These are phyloP conservation scores for Globisporangium irregulare DNA, from an alignment of 352 stramenopile genomes.

Conservation along the genomic window DNA sequence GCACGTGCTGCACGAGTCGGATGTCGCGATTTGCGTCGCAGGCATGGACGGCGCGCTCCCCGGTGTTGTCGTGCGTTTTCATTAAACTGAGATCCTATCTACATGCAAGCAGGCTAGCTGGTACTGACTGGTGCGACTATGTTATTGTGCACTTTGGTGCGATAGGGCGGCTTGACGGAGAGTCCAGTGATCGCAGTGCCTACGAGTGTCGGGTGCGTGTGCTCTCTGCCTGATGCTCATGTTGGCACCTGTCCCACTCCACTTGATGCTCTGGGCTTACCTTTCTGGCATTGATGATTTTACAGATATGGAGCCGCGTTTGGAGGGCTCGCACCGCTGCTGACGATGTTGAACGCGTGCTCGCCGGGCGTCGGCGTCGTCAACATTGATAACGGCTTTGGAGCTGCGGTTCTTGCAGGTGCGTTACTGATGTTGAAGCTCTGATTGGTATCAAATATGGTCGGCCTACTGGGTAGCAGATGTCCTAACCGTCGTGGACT, in stretches of 20 bases:
- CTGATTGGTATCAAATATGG: not conserved
- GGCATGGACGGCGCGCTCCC: constrained; percentile 98
- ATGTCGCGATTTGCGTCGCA: constrained; percentile 95
- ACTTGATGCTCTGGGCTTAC: not conserved
- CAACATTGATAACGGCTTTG: constrained; percentile 99
- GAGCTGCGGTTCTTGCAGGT: constrained; percentile 92
- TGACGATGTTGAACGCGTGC: constrained; percentile 98
- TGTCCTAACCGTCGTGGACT: not conserved
- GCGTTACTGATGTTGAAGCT: constrained; percentile 6
- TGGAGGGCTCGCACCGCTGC: constrained; percentile 90
- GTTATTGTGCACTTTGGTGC: not conserved
- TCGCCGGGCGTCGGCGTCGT: constrained; percentile 97
- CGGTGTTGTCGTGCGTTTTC: constrained; percentile 90
- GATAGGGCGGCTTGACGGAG: constrained; percentile 76
- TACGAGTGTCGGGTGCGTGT: constrained; percentile 91
- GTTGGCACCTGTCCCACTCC: not conserved
- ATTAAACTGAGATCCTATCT: not conserved
- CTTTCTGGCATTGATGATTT: not conserved
- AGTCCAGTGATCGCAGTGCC: constrained; percentile 88
- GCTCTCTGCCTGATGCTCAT: constrained; percentile 18
- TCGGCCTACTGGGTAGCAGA: not conserved
- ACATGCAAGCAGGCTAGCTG: not conserved
- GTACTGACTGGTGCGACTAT: not conserved
- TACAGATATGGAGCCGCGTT: constrained; percentile 78
- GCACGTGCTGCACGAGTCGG: constrained; percentile 78